These are phyloP conservation scores for Fusarium oxysporum DNA, from an alignment of 2,329 filamentous ascomycete genomes.

Conservation along the genomic window DNA sequence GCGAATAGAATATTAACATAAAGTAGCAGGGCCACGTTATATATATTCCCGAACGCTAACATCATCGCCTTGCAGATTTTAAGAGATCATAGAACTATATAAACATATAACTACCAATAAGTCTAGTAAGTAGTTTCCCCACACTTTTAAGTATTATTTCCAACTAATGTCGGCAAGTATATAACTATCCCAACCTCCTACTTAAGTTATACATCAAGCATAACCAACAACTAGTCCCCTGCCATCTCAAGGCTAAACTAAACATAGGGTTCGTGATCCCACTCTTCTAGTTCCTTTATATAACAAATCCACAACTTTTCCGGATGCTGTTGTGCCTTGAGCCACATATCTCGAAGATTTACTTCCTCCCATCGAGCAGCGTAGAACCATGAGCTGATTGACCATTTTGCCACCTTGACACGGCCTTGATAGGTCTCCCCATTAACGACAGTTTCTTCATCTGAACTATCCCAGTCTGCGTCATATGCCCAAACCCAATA, in stretches of 20 bases:
- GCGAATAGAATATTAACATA: too few relatives aligned
- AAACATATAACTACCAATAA: too few relatives aligned
- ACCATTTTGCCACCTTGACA: constrained; percentile 19
- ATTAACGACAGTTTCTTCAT: constrained; percentile 4
- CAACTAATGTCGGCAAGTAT: too few relatives aligned
- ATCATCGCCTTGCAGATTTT: too few relatives aligned
- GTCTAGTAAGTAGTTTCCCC: too few relatives aligned
- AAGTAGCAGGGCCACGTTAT: too few relatives aligned
- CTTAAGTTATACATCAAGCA: too few relatives aligned
- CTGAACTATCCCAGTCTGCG: constrained; percentile 28
- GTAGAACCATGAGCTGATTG: constrained; percentile 38
- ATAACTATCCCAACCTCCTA: too few relatives aligned
- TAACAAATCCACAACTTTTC: constrained; percentile 31
- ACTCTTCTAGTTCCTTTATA: constrained; percentile 23
- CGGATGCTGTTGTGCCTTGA: constrained; percentile 27
- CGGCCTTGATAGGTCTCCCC: constrained; percentile 33
- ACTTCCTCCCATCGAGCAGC: constrained; percentile 29
- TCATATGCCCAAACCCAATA: constrained; percentile 40
- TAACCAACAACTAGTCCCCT: too few relatives aligned
- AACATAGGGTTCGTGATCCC: constrained; percentile 33
- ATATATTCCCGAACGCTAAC: too few relatives aligned
- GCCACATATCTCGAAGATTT: constrained; percentile 34
- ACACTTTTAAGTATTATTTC: too few relatives aligned
- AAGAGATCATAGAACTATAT: too few relatives aligned
- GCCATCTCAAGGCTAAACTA: neutral